A percentile compares a stretch with the other conserved stretches of the same genome.
Conservation (phyloP, 2,329 filamentous ascomycete genomes). For the Fusarium succisae region DNA sequence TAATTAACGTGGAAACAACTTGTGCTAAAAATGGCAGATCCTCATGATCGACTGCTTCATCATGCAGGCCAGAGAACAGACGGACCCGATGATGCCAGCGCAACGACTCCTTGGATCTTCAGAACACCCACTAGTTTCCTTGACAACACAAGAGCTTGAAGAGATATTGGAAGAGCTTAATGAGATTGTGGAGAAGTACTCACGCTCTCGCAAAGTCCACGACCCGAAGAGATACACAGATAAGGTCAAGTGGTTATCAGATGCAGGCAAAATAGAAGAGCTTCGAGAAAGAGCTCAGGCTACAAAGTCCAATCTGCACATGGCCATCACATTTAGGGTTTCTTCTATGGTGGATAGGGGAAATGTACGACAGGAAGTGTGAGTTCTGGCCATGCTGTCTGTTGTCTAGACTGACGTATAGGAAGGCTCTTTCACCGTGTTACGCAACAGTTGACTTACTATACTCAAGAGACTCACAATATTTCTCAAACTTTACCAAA, state of each 20-base stretch:
- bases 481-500: accelerated
- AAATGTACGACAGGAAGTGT: conserved; percentile 11
- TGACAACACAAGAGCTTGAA: neutral
- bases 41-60: conserved; percentile 20
- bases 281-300: conserved; percentile 9
- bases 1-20: accelerated
- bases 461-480: neutral
- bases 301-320: neutral
- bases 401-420: neutral
- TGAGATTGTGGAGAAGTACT: neutral
- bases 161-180: neutral
- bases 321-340: neutral
- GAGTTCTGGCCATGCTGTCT: accelerated
- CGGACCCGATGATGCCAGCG: neutral
- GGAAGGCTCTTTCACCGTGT: neutral
- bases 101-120: neutral
- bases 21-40: neutral
- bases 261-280: neutral
- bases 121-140: conserved; percentile 1
- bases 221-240: neutral
- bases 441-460: neutral
- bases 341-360: conserved; percentile 3
- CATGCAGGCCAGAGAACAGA: neutral
- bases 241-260: conserved; percentile 19
- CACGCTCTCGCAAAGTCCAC: neutral